phyloP scores from a whole-genome alignment of 306 rosid genomes.

The Aeschynomene evenia region DNA sequence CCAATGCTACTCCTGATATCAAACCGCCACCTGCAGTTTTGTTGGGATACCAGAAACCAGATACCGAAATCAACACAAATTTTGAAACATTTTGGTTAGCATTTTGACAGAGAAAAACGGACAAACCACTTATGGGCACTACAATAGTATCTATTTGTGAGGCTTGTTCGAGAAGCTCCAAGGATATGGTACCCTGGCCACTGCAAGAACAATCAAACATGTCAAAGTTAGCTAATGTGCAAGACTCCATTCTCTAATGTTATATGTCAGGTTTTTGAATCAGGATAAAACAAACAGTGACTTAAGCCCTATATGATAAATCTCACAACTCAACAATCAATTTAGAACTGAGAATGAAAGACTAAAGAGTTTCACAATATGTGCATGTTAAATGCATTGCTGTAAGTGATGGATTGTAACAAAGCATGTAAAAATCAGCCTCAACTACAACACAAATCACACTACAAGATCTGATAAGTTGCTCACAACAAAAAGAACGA shows the following conservation, averaged over 20 bases:
- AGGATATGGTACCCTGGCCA: constrained; percentile 87
- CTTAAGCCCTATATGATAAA: background rate
- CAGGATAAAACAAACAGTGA: constrained; percentile 5
- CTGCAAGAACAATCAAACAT: constrained; percentile 53
- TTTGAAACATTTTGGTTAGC: background rate
- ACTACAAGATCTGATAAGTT: constrained; percentile 11
- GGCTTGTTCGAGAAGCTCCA: constrained; percentile 83
- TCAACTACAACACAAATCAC: constrained; percentile 2
- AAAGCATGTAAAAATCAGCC: background rate
- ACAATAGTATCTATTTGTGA: constrained; percentile 70
- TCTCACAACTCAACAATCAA: constrained; percentile 6
- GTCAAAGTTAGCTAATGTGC: constrained; percentile 21
- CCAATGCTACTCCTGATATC: constrained; percentile 87
- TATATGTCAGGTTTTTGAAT: background rate
- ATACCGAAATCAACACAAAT: background rate
- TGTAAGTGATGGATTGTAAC: background rate
- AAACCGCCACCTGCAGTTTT: constrained; percentile 78
- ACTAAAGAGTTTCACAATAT: constrained; percentile 3
- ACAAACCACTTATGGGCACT: constrained; percentile 89
- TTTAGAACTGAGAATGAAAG: background rate
- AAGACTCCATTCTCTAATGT: constrained; percentile 9
- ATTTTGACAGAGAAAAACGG: constrained; percentile 17
- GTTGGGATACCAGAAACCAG: constrained; percentile 6
- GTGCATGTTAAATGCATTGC: background rate
- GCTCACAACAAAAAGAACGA: background rate